Base-by-base conservation (phyloP, 495 filamentous ascomycete genomes). In the Eremomyces bilateralis region DNA sequence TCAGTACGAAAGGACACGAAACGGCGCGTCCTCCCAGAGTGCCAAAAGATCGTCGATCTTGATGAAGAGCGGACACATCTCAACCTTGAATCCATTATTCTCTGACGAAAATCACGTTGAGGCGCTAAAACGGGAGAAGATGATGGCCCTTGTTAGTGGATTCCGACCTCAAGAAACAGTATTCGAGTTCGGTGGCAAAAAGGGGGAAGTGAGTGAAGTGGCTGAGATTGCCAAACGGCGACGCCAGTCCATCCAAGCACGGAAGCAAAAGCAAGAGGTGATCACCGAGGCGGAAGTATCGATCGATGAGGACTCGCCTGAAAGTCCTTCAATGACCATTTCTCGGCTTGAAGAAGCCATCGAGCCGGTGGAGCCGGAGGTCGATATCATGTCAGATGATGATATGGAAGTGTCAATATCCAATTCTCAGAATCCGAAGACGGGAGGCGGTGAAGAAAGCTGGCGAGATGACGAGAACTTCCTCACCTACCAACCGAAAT, bases 81-180 rank as follows among this genome's bases (percentile, higher is more conserved):
- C 56, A 16, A 62, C 70, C 22, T 53, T 80, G 1, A 78, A 91
- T 53, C 59, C 73, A 1, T 54, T 94, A 0, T 95, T 95, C 53
- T 70, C 68, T 12, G 63, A 77, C 29, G 64, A 71, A 10, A 54
- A 62, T 1, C 69, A 68, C 22, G 48, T 63, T 12, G 54, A 63
- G 11, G 77, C 85, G 44, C 60, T 64, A 17, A 75, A 77, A 40
- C 67, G 85, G 4, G 72, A 80, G 24, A 71, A 71, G 35, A 85
- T 99, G 73, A 62, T 99, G 2, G 74, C 76, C 25, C 69, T 71
- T 19, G 75, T 99, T 31, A 79, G 79, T 43, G 71, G 71, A 1
- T 94, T 84, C 57, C 66, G 82, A 44, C 88, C 88, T 1, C 63
- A 71, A 33, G 90, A 99, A 48, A 93, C 88, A 0, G 73, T 99